Evolutionary conservation across 1,139 yeast species (phyloP), one percentile per base, ranked within the genome.

Genomic region (Komagataea norvegica): DNA sequence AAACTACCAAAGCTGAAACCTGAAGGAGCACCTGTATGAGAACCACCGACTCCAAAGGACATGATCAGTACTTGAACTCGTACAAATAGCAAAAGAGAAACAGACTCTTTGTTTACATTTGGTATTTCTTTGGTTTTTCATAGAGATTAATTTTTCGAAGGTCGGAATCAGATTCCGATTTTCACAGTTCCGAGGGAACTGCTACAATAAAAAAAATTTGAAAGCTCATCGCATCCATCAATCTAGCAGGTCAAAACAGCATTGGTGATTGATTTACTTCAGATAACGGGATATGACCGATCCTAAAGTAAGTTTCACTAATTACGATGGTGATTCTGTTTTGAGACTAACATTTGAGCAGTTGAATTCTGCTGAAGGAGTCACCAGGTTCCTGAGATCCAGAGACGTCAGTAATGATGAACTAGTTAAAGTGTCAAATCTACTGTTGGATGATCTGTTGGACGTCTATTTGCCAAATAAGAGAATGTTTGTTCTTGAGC

Each of bases 301-400:
- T 6, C 2, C 11, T 1, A 17, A 14, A 13, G 19, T 15, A 13
- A 8, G 23, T 5, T 15, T 8, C 15, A 6, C 15, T 17, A 18
- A 8, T 17, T 6, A 13, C 27, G 8, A 29, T 20, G 21, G 18
- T 9, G 5, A 18, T 6, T 9, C 8, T 21, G 17, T 13, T 16
- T 27, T 9, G 27, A 14, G 36, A 29, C 29, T 21, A 9, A 18
- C 22, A 13, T 23, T 34, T 27, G 3, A 18, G 18, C 23, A 33
- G 33, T 37, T 45, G 6, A 15, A 34, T 19, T 58, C 76, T 15
- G 75, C 89, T 1, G 87, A 81, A 51, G 68, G 72, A 6, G 60
- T 80, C 29, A 84, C 95, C 3, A 73, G 74, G 55, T 68, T 67
- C 48, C 65, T 86, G 22, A 69, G 95, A 46, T 72, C 81, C 17